Percentiles rank a stretch among this genome's conserved stretches.
Evolutionary conservation across 2,329 filamentous ascomycete genomes (phyloP).

Genomic region (Aspergillus sp.): DNA sequence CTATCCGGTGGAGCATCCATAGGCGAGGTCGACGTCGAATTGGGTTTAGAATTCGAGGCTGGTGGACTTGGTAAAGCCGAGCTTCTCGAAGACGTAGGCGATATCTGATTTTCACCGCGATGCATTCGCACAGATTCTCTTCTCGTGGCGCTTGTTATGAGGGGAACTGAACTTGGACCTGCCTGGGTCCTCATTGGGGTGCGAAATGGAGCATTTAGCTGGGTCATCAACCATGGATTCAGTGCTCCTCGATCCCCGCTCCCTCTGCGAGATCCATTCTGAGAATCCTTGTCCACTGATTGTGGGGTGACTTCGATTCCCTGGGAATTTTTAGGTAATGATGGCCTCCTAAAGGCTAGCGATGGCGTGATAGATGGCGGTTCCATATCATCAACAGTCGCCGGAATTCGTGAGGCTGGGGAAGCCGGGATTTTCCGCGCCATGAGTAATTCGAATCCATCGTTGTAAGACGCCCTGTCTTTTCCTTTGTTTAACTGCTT

Average conservation of each 20-base stretch:
- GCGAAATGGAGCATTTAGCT: slow-evolving; percentile 18
- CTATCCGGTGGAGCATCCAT: slow-evolving; percentile 4
- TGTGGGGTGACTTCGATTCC: background rate
- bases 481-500: slow-evolving; percentile 3
- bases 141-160: background rate
- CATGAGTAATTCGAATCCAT: slow-evolving; percentile 16
- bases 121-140: background rate
- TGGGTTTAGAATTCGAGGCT: slow-evolving; percentile 8
- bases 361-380: background rate
- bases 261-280: background rate
- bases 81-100: background rate
- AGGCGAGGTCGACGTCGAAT: slow-evolving; percentile 6
- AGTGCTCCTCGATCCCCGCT: slow-evolving; percentile 10
- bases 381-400: background rate
- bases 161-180: background rate
- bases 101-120: background rate
- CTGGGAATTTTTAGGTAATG: background rate
- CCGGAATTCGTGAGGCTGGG: background rate
- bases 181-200: background rate
- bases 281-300: background rate
- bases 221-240: slow-evolving; percentile 34
- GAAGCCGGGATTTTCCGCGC: slow-evolving; percentile 10
- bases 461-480: background rate
- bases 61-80: slow-evolving; percentile 14
- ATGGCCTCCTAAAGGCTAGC: background rate